Evolutionary conservation across 2,329 filamentous ascomycete genomes (phyloP), one percentile per base, ranked within the genome.

Genomic region (Phoma sp.): DNA sequence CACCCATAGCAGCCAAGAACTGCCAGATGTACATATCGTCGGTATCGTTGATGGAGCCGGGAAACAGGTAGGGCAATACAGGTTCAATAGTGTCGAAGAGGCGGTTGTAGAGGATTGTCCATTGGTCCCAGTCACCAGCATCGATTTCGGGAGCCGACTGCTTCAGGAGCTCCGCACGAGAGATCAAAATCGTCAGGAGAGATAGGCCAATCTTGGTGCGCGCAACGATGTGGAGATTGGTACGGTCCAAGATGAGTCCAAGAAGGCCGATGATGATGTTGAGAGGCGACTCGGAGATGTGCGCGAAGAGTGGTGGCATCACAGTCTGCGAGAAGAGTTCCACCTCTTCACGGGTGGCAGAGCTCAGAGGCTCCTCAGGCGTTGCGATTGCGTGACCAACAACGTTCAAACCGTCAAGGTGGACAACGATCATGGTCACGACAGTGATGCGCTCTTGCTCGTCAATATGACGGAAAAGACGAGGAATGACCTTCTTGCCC

Each of bases 1-100:
- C 95, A 59, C 95, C 95, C 76, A 97, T 91, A 10, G 93, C 92
- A 7, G 95, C 95, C 61, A 99, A 83, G 74, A 98, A 96, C 76
- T 98, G 93, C 95, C 95, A 99, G 35, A 98, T 91, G 70, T 98
- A 96, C 69, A 96, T 89, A 69, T 99, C 95, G 63, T 97, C 92
- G 44, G 90, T 90, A 7, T 90, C 88, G 61, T 91, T 92, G 68
- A 96, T 90, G n/a, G 89, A 89, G 18, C 89, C 90, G 0, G 93
- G 93, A 84, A 99, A 99, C 59, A 97, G 88, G 65, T 89, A 85
- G 10, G 89, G 88, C 41, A 98, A 83, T 6, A 88, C 87, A 1
- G 90, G 90, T 74, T 98, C 93, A 14, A 98, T 81, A 6, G 85
- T 83, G 72, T 95, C 91, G 76, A 99, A 99, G 55, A 99, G 84